Conservation (phyloP, 257 asterid species). For the Solanum piurae region DNA sequence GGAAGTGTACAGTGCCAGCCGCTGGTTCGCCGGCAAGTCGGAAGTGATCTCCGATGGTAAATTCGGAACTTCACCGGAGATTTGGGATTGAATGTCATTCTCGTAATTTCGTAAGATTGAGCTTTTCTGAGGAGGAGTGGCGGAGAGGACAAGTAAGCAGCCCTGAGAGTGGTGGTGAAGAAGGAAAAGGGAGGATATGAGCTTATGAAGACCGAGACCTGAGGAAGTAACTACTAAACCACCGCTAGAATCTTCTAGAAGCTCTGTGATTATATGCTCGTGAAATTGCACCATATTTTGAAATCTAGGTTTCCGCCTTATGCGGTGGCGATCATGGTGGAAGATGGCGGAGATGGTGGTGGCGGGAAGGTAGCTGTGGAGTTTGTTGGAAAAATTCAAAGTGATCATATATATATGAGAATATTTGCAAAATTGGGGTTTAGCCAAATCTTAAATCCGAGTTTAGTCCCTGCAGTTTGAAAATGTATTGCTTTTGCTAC, state of each 20-base stretch:
- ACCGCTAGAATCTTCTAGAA: constrained; percentile 67
- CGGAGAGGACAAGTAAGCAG: constrained; percentile 70
- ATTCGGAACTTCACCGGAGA: background rate
- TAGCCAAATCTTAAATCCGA: background rate
- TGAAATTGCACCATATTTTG: constrained; percentile 61
- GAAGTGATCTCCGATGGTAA: constrained; percentile 59
- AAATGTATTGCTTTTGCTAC: background rate
- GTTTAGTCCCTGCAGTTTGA: background rate
- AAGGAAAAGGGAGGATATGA: constrained; percentile 51
- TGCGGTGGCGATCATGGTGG: background rate
- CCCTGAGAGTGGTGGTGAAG: constrained; percentile 87
- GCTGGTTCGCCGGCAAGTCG: constrained; percentile 58
- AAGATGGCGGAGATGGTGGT: background rate
- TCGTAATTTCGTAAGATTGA: constrained; percentile 26
- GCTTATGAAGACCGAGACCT: constrained; percentile 78
- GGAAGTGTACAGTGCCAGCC: constrained; percentile 62
- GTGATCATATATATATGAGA: background rate
- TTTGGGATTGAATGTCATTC: background rate
- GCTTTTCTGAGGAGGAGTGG: constrained; percentile 50
- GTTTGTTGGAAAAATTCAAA: background rate
- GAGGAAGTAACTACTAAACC: constrained; percentile 77
- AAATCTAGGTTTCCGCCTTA: background rate
- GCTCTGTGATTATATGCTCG: constrained; percentile 75
- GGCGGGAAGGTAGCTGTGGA: constrained; percentile 11
- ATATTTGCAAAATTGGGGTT: background rate